Percentiles rank a stretch among this genome's conserved stretches.
These are phyloP conservation scores for Brettanomyces custersianus DNA, from an alignment of 805 yeast genomes.

Conservation along the genomic window DNA sequence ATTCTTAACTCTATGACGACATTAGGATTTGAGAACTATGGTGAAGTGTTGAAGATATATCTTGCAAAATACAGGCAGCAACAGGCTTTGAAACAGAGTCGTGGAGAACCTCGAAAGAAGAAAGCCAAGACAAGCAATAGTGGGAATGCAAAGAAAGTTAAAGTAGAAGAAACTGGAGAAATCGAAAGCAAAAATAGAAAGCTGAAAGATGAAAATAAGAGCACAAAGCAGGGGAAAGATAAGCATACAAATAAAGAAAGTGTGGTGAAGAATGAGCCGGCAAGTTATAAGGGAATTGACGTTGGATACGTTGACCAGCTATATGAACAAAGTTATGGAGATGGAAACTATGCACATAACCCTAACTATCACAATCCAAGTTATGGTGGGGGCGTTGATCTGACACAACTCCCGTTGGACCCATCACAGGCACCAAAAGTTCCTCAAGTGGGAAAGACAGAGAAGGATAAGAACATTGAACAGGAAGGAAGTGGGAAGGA, in stretches of 20 bases:
- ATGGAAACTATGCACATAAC: slow-evolving; percentile 14
- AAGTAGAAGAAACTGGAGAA: slow-evolving; percentile 13
- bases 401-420: slow-evolving; percentile 4
- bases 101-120: slow-evolving; percentile 41
- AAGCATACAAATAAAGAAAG: not conserved
- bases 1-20: slow-evolving; percentile 54
- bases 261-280: not conserved
- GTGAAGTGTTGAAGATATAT: slow-evolving; percentile 60
- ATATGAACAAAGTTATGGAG: slow-evolving; percentile 24
- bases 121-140: slow-evolving; percentile 6
- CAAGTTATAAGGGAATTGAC: not conserved
- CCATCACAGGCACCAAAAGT: slow-evolving; percentile 1
- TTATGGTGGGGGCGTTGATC: slow-evolving; percentile 6
- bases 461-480: not conserved
- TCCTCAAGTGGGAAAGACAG: not conserved
- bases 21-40: slow-evolving; percentile 61
- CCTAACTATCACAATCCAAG: slow-evolving; percentile 20
- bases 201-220: not conserved
- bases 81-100: slow-evolving; percentile 62
- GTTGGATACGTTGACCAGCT: slow-evolving; percentile 23
- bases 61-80: slow-evolving; percentile 64
- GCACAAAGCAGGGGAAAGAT: not conserved
- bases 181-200: slow-evolving; percentile 5
- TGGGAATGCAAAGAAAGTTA: slow-evolving; percentile 5
- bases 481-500: not conserved